Base-by-base conservation (phyloP, 257 asterid genomes). In the Jaltomata sinuosa region DNA sequence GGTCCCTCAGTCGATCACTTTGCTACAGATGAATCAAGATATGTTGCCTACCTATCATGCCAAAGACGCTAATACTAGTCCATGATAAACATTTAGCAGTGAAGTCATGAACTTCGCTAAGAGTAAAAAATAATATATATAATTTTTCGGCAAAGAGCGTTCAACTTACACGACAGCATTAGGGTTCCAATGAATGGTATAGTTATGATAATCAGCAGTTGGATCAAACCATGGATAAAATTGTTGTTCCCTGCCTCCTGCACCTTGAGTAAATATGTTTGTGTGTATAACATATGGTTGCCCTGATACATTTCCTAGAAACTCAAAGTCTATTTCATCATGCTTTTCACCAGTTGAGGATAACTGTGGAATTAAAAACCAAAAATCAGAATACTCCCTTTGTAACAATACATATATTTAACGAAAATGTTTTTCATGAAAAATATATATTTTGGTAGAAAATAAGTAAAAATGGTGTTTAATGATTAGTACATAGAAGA, bases 151-250 rank as follows among this genome's bases (percentile, higher is more conserved):
- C 5, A 19, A 68, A 68, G 2, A 68, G 2, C 4, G 9, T 34
- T 34, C 9, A 68, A 68, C 94, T 89, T 92, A 92, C 97, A 91
- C 94, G 64, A 93, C 84, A 6, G 84, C 85, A 11, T 86, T 87
- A 8, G 93, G 91, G 83, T 82, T 89, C 98, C 98, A 95, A 49
- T 88, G 93, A 54, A 95, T 92, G 67, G 97, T 93, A 80, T 95
- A 95, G 89, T 95, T 93, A 89, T 93, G 97, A 74, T 82, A 94
- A 86, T 92, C 94, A 1, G 87, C 86, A 0, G 95, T 83, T 29
- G 98, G 98, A 82, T 95, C 97, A 85, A 95, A 94, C 98, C 97
- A 94, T 1, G 91, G 93, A 71, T 92, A 87, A 52, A 95, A 92
- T 80, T 92, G 98, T 71, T 88, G 94, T 74, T 94, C 98, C 83